Percentiles rank a stretch among this genome's conserved stretches.
phyloP scores from a whole-genome alignment of 106 monocot species.

The Chionographis japonica region DNA sequence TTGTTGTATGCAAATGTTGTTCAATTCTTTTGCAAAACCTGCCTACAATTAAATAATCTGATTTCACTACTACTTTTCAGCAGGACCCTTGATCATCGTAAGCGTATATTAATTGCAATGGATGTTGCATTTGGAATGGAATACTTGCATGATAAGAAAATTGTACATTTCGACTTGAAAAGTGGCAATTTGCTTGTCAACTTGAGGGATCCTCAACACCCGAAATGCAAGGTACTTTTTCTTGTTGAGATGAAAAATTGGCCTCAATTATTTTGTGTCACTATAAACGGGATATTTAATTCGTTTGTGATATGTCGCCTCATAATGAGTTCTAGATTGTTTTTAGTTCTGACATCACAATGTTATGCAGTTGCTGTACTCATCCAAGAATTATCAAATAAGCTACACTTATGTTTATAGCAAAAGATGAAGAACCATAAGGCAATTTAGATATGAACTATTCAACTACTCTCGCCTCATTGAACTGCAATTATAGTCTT shows the following conservation, averaged over 20 bases:
- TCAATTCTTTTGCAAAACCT: not conserved
- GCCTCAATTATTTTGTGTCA: too few species aligned
- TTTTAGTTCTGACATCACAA: too few species aligned
- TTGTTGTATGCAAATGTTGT: not conserved
- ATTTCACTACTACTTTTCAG: not conserved
- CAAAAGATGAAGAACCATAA: too few species aligned
- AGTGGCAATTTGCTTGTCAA: conserved; percentile 58
- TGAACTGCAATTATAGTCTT: too few species aligned
- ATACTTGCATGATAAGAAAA: conserved; percentile 47
- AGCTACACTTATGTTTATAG: too few species aligned
- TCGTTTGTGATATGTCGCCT: too few species aligned
- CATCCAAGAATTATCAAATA: too few species aligned
- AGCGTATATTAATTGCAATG: conserved; percentile 36
- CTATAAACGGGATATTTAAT: too few species aligned
- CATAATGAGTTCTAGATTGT: too few species aligned
- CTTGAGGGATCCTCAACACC: conserved; percentile 44
- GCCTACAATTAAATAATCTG: not conserved
- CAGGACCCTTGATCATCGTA: conserved; percentile 34
- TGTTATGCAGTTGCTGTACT: too few species aligned
- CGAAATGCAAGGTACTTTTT: conserved; percentile 51
- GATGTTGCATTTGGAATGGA: conserved; percentile 60
- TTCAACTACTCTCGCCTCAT: too few species aligned
- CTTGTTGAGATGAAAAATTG: not conserved
- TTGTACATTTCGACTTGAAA: conserved; percentile 55
- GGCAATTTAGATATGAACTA: too few species aligned